Evolutionary conservation across 768 basidiomycete species (phyloP).

Genomic region (Pulveroboletus sp.): DNA sequence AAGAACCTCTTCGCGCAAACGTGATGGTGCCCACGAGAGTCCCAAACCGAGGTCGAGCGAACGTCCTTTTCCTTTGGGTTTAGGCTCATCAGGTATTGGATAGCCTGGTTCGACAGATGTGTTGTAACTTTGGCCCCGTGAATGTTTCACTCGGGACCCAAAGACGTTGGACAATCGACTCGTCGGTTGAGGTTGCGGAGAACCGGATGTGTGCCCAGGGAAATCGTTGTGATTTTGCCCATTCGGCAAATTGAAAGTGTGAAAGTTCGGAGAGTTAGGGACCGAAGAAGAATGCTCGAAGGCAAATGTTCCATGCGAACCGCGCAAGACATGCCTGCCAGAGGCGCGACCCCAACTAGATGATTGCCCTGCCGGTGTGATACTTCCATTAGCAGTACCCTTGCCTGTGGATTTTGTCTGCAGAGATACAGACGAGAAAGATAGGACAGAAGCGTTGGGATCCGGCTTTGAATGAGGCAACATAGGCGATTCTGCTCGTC

Average conservation of each 20-base stretch:
- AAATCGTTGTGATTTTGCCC: slow-evolving; percentile 7
- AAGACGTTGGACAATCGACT: slow-evolving; percentile 30
- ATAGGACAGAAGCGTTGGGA: slow-evolving; percentile 33
- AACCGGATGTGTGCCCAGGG: slow-evolving; percentile 6
- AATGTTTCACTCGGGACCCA: slow-evolving; percentile 29
- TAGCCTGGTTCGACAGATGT: slow-evolving; percentile 17
- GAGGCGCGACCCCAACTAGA: slow-evolving; percentile 59
- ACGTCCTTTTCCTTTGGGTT: slow-evolving; percentile 52
- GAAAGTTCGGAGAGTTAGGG: slow-evolving; percentile 33
- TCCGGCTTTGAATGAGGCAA: slow-evolving; percentile 32
- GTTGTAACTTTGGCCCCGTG: slow-evolving; percentile 23
- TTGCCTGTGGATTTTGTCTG: slow-evolving; percentile 39
- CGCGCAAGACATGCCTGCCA: slow-evolving; percentile 36
- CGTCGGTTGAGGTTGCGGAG: slow-evolving; percentile 8
- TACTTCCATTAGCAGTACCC: slow-evolving; percentile 14
- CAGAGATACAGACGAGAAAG: slow-evolving; percentile 33
- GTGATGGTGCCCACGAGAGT: slow-evolving; percentile 68
- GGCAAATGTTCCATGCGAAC: slow-evolving; percentile 57
- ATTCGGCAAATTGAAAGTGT: slow-evolving; percentile 16
- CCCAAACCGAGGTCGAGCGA: slow-evolving; percentile 70
- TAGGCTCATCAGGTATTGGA: slow-evolving; percentile 14
- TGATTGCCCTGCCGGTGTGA: slow-evolving; percentile 36
- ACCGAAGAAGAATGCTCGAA: slow-evolving; percentile 68
- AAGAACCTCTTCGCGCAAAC: slow-evolving; percentile 62
- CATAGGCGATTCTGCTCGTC: slow-evolving; percentile 19